Conservation (phyloP, 2,329 filamentous ascomycete genomes). For the Arthrobotrys megalospora region DNA sequence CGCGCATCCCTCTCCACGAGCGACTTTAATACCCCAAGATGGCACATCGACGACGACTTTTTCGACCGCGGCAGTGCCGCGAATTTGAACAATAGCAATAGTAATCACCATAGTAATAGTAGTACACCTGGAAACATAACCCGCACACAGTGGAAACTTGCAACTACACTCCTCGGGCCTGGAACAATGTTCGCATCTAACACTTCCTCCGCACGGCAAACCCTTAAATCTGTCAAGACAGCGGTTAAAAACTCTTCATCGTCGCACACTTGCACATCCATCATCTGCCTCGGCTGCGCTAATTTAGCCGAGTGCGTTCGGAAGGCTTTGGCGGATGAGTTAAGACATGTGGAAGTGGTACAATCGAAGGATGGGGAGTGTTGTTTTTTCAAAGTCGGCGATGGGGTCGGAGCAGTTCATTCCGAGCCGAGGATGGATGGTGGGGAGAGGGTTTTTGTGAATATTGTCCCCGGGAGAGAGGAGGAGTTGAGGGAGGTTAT, state of each 20-base stretch:
- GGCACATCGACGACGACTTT: constrained; percentile 72
- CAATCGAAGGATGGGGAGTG: constrained; percentile 65
- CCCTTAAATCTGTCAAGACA: constrained; percentile 65
- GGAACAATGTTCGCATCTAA: constrained; percentile 69
- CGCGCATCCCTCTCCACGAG: constrained; percentile 69
- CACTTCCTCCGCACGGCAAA: constrained; percentile 66
- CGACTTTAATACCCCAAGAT: constrained; percentile 70
- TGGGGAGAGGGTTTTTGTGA: constrained; percentile 67
- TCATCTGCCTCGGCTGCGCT: constrained; percentile 70
- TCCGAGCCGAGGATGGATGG: constrained; percentile 68
- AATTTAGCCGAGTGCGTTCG: constrained; percentile 68
- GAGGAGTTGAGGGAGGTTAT: constrained; percentile 66
- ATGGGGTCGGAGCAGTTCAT: constrained; percentile 68
- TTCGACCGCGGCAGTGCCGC: constrained; percentile 65
- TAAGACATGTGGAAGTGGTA: constrained; percentile 16
- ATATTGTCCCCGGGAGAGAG: constrained; percentile 67
- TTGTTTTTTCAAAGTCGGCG: constrained; percentile 69
- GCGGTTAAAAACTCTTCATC: constrained; percentile 62
- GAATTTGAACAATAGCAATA: constrained; percentile 40
- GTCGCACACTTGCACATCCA: constrained; percentile 68
- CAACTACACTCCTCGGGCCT: constrained; percentile 70
- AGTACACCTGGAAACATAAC: constrained; percentile 56
- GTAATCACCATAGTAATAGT: constrained; percentile 27
- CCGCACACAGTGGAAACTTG: constrained; percentile 71
- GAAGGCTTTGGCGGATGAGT: constrained; percentile 64